A percentile compares a stretch with the other conserved stretches of the same genome.
Evolutionary conservation across 2,329 filamentous ascomycete genomes (phyloP).

Genomic region (Arthroderma sp.): DNA sequence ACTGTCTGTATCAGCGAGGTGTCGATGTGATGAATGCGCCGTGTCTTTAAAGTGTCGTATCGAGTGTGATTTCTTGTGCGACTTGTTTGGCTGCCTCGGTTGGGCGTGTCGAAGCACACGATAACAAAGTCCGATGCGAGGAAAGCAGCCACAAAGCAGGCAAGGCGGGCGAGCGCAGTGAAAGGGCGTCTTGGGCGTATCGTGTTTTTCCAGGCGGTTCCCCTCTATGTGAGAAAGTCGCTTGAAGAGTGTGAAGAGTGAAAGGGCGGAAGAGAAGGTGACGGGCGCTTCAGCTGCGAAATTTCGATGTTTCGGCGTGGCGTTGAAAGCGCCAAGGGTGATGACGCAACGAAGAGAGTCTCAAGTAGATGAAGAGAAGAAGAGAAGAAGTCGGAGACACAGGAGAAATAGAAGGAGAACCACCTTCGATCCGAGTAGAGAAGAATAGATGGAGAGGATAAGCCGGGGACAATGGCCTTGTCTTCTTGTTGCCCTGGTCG

Average conservation of each 20-base stretch:
- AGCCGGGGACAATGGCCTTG: background rate
- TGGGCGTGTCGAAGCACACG: background rate
- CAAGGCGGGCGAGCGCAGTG: background rate
- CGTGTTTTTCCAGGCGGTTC: background rate
- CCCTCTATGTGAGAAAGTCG: background rate
- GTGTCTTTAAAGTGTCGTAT: background rate
- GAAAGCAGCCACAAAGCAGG: background rate
- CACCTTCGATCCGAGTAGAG: background rate
- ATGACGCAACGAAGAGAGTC: background rate
- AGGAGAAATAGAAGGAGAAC: no score
- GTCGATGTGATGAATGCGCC: background rate
- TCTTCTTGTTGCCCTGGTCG: no score
- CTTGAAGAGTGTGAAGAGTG: background rate
- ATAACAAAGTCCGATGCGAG: background rate
- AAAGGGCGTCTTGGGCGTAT: background rate
- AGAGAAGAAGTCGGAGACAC: background rate
- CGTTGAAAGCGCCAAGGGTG: background rate
- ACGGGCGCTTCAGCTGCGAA: background rate
- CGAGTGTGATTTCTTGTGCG: background rate
- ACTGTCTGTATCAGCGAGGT: background rate
- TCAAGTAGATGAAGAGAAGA: background rate
- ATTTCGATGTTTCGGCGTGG: background rate
- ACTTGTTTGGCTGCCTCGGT: background rate
- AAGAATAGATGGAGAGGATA: no score
- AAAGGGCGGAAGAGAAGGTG: background rate